These are phyloP conservation scores for Trichocladium antarcticum DNA, from an alignment of 495 filamentous ascomycete species.

Conservation along the genomic window DNA sequence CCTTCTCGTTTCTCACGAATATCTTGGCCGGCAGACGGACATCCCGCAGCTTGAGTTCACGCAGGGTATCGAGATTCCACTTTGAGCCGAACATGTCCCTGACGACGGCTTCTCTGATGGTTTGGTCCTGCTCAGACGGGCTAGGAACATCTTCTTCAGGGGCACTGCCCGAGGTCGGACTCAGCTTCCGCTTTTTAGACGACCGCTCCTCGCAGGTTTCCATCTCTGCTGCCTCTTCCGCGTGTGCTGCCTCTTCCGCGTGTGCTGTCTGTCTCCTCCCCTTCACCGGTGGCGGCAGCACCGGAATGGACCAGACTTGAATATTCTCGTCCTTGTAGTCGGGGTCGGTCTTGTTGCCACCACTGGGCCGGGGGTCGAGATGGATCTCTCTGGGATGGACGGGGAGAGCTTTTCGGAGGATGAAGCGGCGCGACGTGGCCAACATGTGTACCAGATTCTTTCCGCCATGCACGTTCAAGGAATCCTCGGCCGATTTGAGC, in stretches of 20 bases:
- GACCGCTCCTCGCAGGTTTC: neutral
- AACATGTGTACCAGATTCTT: slow-evolving; percentile 67
- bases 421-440: slow-evolving; percentile 71
- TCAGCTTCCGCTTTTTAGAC: slow-evolving; percentile 15
- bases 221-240: neutral
- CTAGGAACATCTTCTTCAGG: neutral
- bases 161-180: slow-evolving; percentile 7
- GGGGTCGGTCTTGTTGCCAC: slow-evolving; percentile 31
- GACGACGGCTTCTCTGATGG: slow-evolving; percentile 50
- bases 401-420: slow-evolving; percentile 77
- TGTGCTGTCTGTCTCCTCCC: too few species aligned
- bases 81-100: slow-evolving; percentile 70
- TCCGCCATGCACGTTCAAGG: slow-evolving; percentile 62
- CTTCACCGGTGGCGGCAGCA: neutral
- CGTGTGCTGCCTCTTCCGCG: too few species aligned
- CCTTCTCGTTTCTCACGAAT: slow-evolving; percentile 54
- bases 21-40: slow-evolving; percentile 58
- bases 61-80: slow-evolving; percentile 60
- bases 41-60: slow-evolving; percentile 50
- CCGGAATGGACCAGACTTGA: slow-evolving; percentile 71
- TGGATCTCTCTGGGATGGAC: slow-evolving; percentile 54
- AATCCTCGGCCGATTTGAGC: slow-evolving; percentile 4
- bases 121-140: slow-evolving; percentile 21
- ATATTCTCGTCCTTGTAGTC: slow-evolving; percentile 66
- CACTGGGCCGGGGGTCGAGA: slow-evolving; percentile 23